Conservation (phyloP, 805 yeast genomes). For the Tetrapisispora namnaoensis region DNA sequence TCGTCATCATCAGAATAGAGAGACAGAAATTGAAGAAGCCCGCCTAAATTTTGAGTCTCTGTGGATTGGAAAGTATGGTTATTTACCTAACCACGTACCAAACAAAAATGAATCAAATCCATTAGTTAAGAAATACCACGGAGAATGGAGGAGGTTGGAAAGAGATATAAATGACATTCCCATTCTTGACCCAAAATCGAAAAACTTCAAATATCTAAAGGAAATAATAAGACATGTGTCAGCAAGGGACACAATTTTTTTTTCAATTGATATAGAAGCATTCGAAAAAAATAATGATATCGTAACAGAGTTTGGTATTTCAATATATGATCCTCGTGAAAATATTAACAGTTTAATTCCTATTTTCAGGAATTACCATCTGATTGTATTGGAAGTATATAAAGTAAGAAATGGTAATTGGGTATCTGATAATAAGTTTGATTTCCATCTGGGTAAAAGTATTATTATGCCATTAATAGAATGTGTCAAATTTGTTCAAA, state of each 20-base stretch:
- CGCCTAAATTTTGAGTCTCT: too few species aligned
- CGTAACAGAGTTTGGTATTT: constrained; percentile 48
- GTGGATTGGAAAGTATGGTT: too few species aligned
- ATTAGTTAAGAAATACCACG: too few species aligned
- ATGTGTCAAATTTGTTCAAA: constrained; percentile 32
- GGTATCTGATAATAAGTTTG: constrained; percentile 43
- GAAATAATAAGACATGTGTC: not conserved
- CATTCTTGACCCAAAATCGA: too few species aligned
- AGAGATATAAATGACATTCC: too few species aligned
- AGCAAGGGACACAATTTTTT: constrained; percentile 20
- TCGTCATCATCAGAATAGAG: too few species aligned
- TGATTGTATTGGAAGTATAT: too few species aligned
- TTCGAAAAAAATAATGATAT: constrained; percentile 34
- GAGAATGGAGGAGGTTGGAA: too few species aligned
- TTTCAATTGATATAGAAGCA: constrained; percentile 48
- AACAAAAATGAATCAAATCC: too few species aligned
- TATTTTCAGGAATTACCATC: constrained; percentile 12
- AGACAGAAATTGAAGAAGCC: too few species aligned
- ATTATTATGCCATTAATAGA: constrained; percentile 31
- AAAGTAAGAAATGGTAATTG: constrained; percentile 40
- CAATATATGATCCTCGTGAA: constrained; percentile 44
- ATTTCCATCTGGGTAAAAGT: constrained; percentile 41
- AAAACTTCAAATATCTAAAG: not conserved
- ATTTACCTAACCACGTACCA: too few species aligned
- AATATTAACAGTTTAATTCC: constrained; percentile 34